Conservation (phyloP, 495 filamentous ascomycete species). For the Daldinia loculata region DNA sequence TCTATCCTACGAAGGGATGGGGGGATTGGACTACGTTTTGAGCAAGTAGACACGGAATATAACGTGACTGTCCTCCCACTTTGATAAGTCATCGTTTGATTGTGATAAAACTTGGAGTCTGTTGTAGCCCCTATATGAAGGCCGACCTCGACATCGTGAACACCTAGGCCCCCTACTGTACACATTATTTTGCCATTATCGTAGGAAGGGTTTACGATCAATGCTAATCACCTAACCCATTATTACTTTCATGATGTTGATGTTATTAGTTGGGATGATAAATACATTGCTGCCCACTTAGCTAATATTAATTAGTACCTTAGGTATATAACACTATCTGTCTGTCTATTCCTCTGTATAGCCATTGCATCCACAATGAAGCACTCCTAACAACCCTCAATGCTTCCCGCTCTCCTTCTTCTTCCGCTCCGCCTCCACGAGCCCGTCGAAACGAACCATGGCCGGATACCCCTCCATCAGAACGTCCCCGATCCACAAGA, state of each 20-base stretch:
- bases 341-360: neutral
- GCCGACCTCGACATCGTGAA: too few species aligned
- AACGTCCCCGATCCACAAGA: constrained; percentile 47
- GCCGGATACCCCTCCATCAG: constrained; percentile 53
- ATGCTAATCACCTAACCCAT: too few species aligned
- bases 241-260: neutral
- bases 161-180: too few species aligned
- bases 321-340: neutral
- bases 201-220: too few species aligned
- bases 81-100: too few species aligned
- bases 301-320: neutral
- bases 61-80: too few species aligned
- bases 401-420: constrained; percentile 32
- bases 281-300: neutral
- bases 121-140: too few species aligned
- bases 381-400: constrained; percentile 1
- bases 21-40: too few species aligned
- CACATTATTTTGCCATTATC: too few species aligned
- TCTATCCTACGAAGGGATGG: too few species aligned
- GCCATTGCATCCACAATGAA: neutral
- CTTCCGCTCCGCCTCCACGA: constrained; percentile 47
- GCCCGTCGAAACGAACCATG: constrained; percentile 52
- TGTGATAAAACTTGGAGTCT: too few species aligned
- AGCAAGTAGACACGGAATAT: too few species aligned
- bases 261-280: neutral